Base-by-base conservation (phyloP, 805 yeast genomes). In the Blastobotrys chiropterorum region DNA sequence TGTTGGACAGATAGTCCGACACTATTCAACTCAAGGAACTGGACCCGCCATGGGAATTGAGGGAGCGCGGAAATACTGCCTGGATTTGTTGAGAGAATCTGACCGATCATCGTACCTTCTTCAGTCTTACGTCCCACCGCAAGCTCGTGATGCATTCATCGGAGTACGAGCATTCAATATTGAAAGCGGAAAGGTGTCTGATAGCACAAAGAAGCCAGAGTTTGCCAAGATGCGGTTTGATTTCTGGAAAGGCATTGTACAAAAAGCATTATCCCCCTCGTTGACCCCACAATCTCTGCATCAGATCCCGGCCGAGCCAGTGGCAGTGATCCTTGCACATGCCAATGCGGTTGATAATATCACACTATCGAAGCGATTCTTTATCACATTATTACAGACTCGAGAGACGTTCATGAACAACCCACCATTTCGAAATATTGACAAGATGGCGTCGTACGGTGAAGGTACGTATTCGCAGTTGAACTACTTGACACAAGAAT, bases 381-480 rank as follows among this genome's bases (percentile, higher is more conserved):
- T 88, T 59, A 74, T 78, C 46, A 83, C 80, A 56, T 76, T 83
- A 64, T 64, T 87, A 13, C 78, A 78, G 49, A 77, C 87, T 2
- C 74, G 85, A 49, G 74, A 76, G 49, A 72, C 76, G 49, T 82
- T 81, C 60, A 22, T 44, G 8, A 69, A 73, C 22, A 72, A 73
- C 43, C 72, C 72, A 6, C 69, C 74, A 30, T 76, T 83, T 48
- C 67, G 73, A 8, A 70, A 72, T 5, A 61, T 77, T 1, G 82
- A 83, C 43, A 79, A 78, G 42, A 73, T 88, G 55, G 85, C 90
- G 48, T 77, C 87, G 1, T 83, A 77, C 60, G 95, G 95, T 1
- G 95, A 88, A 66, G 94, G 92, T 0, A 79, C 85, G 0, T 76
- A 76, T 59, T 84, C 95, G 1, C 94, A 86, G 64, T 68, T 85